A percentile compares a stretch with the other conserved stretches of the same genome.
Evolutionary conservation across 495 filamentous ascomycete genomes (phyloP).

Genomic region (Amphirosellinia nigrospora): DNA sequence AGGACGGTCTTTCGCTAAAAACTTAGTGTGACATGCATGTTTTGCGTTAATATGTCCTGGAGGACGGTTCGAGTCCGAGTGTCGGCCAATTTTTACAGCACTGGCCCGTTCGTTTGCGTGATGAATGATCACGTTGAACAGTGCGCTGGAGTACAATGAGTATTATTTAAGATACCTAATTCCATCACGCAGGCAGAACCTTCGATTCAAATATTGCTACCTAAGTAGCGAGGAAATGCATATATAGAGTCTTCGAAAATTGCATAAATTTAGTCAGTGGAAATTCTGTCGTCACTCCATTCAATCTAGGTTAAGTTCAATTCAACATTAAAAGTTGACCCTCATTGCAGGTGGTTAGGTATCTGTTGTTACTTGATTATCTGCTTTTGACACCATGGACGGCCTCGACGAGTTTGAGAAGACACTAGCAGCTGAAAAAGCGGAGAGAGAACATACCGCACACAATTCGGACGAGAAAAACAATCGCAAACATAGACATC

Average conservation of each 20-base stretch:
- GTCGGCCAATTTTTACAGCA: constrained; percentile 3
- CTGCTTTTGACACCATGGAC: constrained; percentile 44
- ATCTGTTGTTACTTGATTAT: not conserved
- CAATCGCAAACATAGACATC: constrained; percentile 53
- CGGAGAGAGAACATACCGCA: constrained; percentile 48
- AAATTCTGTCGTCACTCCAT: constrained; percentile 14
- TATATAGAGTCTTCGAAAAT: not conserved
- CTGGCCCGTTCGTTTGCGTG: no score
- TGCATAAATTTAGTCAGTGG: not conserved
- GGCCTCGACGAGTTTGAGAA: constrained; percentile 62
- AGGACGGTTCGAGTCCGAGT: constrained; percentile 22
- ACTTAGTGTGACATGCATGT: not conserved
- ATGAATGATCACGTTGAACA: no score
- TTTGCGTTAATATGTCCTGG: not conserved
- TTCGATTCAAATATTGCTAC: no score
- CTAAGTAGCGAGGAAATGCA: no score
- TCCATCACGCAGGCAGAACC: no score
- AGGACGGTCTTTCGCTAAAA: not conserved
- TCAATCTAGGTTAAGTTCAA: no score
- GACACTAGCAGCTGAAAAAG: constrained; percentile 57
- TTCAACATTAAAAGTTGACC: no score
- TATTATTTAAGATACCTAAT: not conserved
- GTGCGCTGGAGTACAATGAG: not conserved
- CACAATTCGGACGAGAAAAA: constrained; percentile 46
- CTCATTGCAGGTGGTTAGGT: no score